These are phyloP conservation scores for Eutrema heterophyllum DNA, from an alignment of 345 rosid genomes.

Conservation along the genomic window DNA sequence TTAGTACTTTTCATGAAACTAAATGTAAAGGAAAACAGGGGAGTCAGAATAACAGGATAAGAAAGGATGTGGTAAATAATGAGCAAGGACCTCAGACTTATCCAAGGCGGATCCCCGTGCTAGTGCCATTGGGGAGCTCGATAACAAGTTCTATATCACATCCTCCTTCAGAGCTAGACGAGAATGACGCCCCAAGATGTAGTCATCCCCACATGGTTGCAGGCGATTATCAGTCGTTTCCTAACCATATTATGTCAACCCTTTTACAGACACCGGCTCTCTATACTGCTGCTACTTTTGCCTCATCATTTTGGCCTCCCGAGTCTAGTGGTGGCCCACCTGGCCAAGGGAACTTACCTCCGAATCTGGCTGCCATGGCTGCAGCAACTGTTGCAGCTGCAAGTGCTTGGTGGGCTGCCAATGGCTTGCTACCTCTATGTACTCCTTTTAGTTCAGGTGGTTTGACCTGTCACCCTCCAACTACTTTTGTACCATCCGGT, in stretches of 20 bases:
- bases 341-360: constrained; percentile 44
- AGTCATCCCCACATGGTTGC: constrained; percentile 37
- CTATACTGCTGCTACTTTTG: constrained; percentile 76
- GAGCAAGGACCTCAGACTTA: constrained; percentile 44
- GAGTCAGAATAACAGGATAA: constrained; percentile 42
- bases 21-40: constrained; percentile 28
- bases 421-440: constrained; percentile 77
- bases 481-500: constrained; percentile 37
- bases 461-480: constrained; percentile 48
- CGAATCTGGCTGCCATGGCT: constrained; percentile 69
- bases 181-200: constrained; percentile 36
- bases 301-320: constrained; percentile 62
- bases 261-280: constrained; percentile 84
- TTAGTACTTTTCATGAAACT: constrained; percentile 38
- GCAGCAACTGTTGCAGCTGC: constrained; percentile 97
- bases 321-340: constrained; percentile 24
- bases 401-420: constrained; percentile 98
- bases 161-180: constrained; percentile 44
- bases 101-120: constrained; percentile 58
- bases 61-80: constrained; percentile 36
- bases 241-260: constrained; percentile 61
- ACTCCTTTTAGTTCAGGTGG: constrained; percentile 58
- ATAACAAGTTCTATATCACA: constrained; percentile 42
- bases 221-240: constrained; percentile 62
- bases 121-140: constrained; percentile 51